These are phyloP conservation scores for Oryza brachyantha DNA, from an alignment of 176 grass and related monocot genomes.

Conservation along the genomic window DNA sequence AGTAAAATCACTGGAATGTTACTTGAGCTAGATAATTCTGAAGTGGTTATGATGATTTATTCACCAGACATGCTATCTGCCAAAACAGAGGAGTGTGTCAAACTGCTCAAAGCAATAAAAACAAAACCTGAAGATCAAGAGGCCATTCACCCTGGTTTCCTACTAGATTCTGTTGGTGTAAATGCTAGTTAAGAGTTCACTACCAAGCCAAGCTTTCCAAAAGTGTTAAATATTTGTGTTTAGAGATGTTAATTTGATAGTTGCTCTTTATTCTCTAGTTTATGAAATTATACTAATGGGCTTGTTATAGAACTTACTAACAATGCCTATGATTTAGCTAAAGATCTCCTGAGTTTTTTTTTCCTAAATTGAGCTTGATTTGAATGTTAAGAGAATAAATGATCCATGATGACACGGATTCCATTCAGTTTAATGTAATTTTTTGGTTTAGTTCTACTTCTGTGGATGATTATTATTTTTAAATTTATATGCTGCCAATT, in stretches of 20 bases:
- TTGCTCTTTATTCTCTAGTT: slow-evolving; percentile 3
- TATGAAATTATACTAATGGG: slow-evolving; percentile 5
- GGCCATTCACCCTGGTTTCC: slow-evolving; percentile 35
- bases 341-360: not conserved
- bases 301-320: slow-evolving; percentile 16
- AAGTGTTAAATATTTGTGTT: not conserved
- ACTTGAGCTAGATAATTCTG: slow-evolving; percentile 58
- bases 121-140: slow-evolving; percentile 47
- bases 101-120: slow-evolving; percentile 43
- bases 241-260: slow-evolving; percentile 25
- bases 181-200: slow-evolving; percentile 38
- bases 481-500: not conserved
- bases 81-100: slow-evolving; percentile 59
- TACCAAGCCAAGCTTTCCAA: not conserved
- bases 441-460: not conserved
- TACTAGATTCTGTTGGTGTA: slow-evolving; percentile 34
- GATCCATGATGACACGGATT: not conserved
- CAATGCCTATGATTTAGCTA: slow-evolving; percentile 23
- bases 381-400: slow-evolving; percentile 23
- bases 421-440: not conserved
- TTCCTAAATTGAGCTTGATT: slow-evolving; percentile 13
- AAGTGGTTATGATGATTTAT: slow-evolving; percentile 43
- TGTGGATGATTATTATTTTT: not conserved
- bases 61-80: slow-evolving; percentile 50
- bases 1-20: slow-evolving; percentile 81